Evolutionary conservation across 2,329 filamentous ascomycete genomes (phyloP).

Genomic region (Grosmannia clavigera): DNA sequence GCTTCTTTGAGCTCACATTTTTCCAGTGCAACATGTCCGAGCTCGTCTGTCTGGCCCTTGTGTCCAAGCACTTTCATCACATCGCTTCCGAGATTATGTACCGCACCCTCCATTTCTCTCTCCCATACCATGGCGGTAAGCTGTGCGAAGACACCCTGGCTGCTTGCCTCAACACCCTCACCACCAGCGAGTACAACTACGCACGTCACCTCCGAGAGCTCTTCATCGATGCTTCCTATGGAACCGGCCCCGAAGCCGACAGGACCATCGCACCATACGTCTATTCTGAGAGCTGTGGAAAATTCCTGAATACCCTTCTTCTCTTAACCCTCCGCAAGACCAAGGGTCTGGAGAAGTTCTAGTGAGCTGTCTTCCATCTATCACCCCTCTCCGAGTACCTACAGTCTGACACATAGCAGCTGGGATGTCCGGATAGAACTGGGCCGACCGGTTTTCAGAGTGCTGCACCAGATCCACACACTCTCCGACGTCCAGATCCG

Average conservation of each 20-base stretch:
- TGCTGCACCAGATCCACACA: slow-evolving; percentile 39
- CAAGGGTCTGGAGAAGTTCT: slow-evolving; percentile 41
- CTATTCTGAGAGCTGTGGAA: slow-evolving; percentile 44
- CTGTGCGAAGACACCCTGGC: slow-evolving; percentile 45
- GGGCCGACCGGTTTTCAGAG: slow-evolving; percentile 42
- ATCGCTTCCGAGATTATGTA: slow-evolving; percentile 47
- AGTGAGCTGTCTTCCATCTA: slow-evolving; percentile 23
- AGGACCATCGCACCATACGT: slow-evolving; percentile 40
- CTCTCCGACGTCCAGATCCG: slow-evolving; percentile 44
- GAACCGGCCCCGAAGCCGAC: slow-evolving; percentile 39
- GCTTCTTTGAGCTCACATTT: neutral
- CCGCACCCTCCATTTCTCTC: slow-evolving; percentile 46
- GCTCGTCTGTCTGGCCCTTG: slow-evolving; percentile 44
- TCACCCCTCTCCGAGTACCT: neutral
- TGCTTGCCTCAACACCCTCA: slow-evolving; percentile 46
- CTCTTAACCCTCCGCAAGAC: slow-evolving; percentile 44
- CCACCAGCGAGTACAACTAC: slow-evolving; percentile 52
- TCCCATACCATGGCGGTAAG: slow-evolving; percentile 44
- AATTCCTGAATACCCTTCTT: slow-evolving; percentile 51
- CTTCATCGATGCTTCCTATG: slow-evolving; percentile 41
- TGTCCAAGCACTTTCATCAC: slow-evolving; percentile 44
- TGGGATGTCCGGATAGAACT: slow-evolving; percentile 56
- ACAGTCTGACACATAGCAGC: slow-evolving; percentile 18
- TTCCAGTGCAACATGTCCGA: slow-evolving; percentile 31
- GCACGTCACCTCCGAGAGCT: slow-evolving; percentile 43